Evolutionary conservation across 2,329 filamentous ascomycete genomes (phyloP), one percentile per base, ranked within the genome.

Genomic region (Diaporthe nobilis): DNA sequence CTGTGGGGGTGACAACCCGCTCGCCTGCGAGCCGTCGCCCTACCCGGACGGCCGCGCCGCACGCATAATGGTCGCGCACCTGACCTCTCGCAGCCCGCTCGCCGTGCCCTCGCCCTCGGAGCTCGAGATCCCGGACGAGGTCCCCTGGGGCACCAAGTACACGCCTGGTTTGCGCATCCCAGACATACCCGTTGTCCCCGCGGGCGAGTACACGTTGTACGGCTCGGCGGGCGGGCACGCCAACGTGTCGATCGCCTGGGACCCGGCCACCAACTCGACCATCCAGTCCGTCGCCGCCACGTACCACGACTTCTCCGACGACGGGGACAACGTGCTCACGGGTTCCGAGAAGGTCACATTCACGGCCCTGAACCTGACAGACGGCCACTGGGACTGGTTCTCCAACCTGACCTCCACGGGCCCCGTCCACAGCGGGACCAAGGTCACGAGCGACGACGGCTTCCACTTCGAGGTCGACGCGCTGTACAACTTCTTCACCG

Each of bases 1-100:
- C 1, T 89, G 87, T 75, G 86, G 86, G 0, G 87, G 86, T 0
- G 34, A 25, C 0, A 88, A 88, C 58, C 84, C 86, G 0, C 81
- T 87, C 0, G 80, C 81, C 1, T 88, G 87, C 73, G 83, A 82
- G 7, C 76, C 79, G 0, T 87, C 85, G 0, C 86, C 83, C 0
- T 84, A 82, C 7, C 82, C 80, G 0, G 85, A 84, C 3, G 85
- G 83, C 2, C 81, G 85, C 10, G 81, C 80, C 8, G 81, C 84
- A 31, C 84, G 86, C 10, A 70, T 87, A 2, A 86, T 88, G 84
- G 49, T 88, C 12, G 86, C 87, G 0, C 78, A 77, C 15, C 80
- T 86, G 4, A 83, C 80, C 1, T 80, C 77, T 57, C 82, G 85
- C 5, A 51, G 81, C 57, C 83, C 84, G 10, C 63, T 79, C 10